Percentiles rank a stretch among this genome's conserved stretches.
These are phyloP conservation scores for Chaetomium globosum DNA, from an alignment of 2,329 filamentous ascomycete genomes.

Conservation along the genomic window DNA sequence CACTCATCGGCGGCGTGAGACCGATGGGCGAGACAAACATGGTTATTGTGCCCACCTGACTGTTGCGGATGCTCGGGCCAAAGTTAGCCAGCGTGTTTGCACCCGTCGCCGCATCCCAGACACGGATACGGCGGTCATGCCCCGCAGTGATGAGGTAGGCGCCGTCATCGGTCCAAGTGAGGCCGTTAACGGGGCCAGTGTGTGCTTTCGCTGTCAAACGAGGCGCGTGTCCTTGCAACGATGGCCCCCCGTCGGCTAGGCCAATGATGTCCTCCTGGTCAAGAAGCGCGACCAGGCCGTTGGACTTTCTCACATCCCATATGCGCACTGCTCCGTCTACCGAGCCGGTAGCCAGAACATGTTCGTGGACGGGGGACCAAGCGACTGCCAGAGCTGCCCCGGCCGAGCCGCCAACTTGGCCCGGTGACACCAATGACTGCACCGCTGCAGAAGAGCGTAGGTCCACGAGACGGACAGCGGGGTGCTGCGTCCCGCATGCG, in stretches of 20 bases:
- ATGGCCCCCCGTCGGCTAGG: slow-evolving; percentile 46
- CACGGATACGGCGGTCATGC: slow-evolving; percentile 79
- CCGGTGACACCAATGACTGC: slow-evolving; percentile 70
- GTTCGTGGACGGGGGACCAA: slow-evolving; percentile 81
- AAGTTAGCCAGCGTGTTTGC: slow-evolving; percentile 89
- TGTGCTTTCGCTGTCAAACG: slow-evolving; percentile 68
- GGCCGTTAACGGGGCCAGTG: slow-evolving; percentile 77
- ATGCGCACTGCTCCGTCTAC: slow-evolving; percentile 80
- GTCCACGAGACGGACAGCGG: slow-evolving; percentile 81
- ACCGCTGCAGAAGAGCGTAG: slow-evolving; percentile 77
- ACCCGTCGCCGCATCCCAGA: slow-evolving; percentile 81
- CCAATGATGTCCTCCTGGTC: slow-evolving; percentile 84
- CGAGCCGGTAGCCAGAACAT: slow-evolving; percentile 82
- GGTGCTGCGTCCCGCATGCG: slow-evolving; percentile 85
- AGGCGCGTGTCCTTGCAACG: slow-evolving; percentile 28
- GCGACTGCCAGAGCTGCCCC: slow-evolving; percentile 68
- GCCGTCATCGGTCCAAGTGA: slow-evolving; percentile 83
- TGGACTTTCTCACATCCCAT: slow-evolving; percentile 84
- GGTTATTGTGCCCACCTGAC: slow-evolving; percentile 60
- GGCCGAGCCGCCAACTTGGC: slow-evolving; percentile 43
- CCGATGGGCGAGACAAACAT: slow-evolving; percentile 66
- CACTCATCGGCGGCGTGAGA: slow-evolving; percentile 58
- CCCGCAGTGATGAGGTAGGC: slow-evolving; percentile 76
- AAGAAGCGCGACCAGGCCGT: slow-evolving; percentile 73
- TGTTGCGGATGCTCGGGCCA: slow-evolving; percentile 78